These are phyloP conservation scores for Lichtheimia ornata DNA, from an alignment of 371 early-diverging fungal genomes.

Conservation along the genomic window DNA sequence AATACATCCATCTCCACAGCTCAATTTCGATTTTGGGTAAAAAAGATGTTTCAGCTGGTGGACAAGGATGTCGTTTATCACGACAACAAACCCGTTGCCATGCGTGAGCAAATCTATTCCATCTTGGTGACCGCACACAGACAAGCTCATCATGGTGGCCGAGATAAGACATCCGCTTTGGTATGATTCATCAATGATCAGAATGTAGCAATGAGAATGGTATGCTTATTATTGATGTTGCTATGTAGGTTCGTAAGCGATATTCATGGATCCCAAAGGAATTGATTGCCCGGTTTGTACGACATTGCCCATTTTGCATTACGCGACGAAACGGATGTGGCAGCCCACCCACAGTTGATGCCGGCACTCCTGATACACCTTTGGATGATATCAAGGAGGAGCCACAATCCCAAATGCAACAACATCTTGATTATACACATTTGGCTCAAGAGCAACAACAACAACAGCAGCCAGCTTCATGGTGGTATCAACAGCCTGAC, in stretches of 20 bases:
- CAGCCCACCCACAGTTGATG: conserved; percentile 16
- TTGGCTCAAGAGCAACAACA: neutral
- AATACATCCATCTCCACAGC: conserved; percentile 68
- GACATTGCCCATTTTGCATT: conserved; percentile 58
- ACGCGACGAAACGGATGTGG: conserved; percentile 41
- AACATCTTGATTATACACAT: conserved; percentile 1
- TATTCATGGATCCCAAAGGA: conserved; percentile 68
- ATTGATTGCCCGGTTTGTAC: conserved; percentile 59
- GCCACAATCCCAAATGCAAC: neutral
- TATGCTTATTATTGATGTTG: neutral
- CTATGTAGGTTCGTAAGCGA: conserved; percentile 58
- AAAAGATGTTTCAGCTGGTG: conserved; percentile 63
- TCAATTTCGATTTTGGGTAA: conserved; percentile 69
- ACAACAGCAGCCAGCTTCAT: neutral
- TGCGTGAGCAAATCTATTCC: conserved; percentile 56
- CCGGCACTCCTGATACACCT: conserved; percentile 1
- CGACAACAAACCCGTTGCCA: conserved; percentile 62
- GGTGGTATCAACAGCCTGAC: neutral
- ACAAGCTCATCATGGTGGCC: conserved; percentile 63
- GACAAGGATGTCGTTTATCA: conserved; percentile 52
- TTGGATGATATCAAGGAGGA: too few relatives aligned
- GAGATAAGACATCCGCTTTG: conserved; percentile 67
- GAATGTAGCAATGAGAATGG: neutral
- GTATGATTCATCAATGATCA: conserved; percentile 26
- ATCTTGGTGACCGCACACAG: conserved; percentile 59